These are phyloP conservation scores for Oryza longistaminata DNA, from an alignment of 176 grass and related monocot genomes.

Conservation along the genomic window DNA sequence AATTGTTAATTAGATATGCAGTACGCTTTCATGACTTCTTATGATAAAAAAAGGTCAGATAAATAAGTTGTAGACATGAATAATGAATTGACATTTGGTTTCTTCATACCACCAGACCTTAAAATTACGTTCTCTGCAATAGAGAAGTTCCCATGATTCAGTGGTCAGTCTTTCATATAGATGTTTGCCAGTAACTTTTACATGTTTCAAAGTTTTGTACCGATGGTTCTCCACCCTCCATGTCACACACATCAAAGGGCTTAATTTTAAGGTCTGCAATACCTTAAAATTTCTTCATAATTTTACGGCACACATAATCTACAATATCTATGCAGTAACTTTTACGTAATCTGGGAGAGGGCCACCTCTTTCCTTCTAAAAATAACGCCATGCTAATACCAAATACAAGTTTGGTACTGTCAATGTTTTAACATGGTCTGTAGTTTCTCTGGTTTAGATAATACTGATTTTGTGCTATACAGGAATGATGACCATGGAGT, in stretches of 20 bases:
- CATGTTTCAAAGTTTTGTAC: neutral
- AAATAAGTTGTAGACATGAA: neutral
- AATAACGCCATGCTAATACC: neutral
- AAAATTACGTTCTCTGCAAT: neutral
- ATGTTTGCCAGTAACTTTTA: neutral
- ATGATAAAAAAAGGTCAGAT: neutral
- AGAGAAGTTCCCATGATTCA: neutral
- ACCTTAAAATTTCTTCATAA: too few relatives aligned
- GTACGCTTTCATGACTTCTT: neutral
- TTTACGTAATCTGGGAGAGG: too few relatives aligned
- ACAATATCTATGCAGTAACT: too few relatives aligned
- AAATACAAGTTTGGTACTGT: conserved; percentile 13
- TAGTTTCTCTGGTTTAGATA: neutral
- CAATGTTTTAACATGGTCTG: conserved; percentile 11
- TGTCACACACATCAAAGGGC: neutral
- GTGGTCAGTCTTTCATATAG: neutral
- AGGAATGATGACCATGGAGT: conserved; percentile 74
- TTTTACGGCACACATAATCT: too few relatives aligned
- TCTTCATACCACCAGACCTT: neutral
- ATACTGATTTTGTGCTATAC: conserved; percentile 34
- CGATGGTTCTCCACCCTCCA: neutral
- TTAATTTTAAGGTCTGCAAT: too few relatives aligned
- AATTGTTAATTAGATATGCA: neutral
- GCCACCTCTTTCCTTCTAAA: too few relatives aligned
- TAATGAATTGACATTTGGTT: neutral